These are phyloP conservation scores for Thelonectria discophora DNA, from an alignment of 2,329 filamentous ascomycete genomes.

Conservation along the genomic window DNA sequence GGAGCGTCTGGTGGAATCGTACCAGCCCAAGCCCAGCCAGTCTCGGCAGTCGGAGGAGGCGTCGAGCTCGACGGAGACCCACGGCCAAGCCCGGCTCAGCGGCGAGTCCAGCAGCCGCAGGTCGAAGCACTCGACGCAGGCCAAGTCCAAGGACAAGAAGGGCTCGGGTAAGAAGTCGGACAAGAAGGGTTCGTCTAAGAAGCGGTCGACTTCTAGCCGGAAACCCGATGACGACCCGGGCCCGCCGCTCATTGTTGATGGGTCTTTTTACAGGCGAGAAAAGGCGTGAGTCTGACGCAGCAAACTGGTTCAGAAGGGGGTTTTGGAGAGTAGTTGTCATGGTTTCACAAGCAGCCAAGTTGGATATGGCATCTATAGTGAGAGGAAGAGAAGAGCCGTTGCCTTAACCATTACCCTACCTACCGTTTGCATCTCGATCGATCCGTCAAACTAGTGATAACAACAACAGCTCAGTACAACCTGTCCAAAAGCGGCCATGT, in stretches of 20 bases:
- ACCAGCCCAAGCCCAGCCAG: conserved; percentile 6
- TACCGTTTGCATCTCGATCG: too few relatives aligned
- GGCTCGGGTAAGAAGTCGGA: conserved; percentile 22
- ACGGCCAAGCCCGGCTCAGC: conserved; percentile 1
- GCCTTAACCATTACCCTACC: neutral
- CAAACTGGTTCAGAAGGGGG: too few relatives aligned
- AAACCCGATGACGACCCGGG: conserved; percentile 13
- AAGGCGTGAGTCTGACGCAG: conserved; percentile 2
- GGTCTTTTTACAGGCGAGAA: conserved; percentile 11
- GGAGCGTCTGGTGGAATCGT: neutral
- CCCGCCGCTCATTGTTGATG: neutral
- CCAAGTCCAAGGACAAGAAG: conserved; percentile 13
- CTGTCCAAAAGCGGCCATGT: too few relatives aligned
- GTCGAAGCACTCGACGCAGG: conserved; percentile 28
- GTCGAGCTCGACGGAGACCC: conserved; percentile 19
- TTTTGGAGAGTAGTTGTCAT: conserved; percentile 6
- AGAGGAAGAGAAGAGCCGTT: conserved; percentile 6
- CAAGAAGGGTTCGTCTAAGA: conserved; percentile 5
- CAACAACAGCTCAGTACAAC: too few relatives aligned
- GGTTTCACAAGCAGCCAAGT: conserved; percentile 31
- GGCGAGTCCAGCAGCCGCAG: conserved; percentile 21
- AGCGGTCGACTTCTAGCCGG: conserved; percentile 20
- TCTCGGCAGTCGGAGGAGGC: conserved; percentile 16
- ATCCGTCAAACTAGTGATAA: too few relatives aligned
- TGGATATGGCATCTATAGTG: conserved; percentile 26